A percentile compares a stretch with the other conserved stretches of the same genome.
These are phyloP conservation scores for Dioscorea zingiberensis DNA, from an alignment of 106 monocot genomes.

Conservation along the genomic window DNA sequence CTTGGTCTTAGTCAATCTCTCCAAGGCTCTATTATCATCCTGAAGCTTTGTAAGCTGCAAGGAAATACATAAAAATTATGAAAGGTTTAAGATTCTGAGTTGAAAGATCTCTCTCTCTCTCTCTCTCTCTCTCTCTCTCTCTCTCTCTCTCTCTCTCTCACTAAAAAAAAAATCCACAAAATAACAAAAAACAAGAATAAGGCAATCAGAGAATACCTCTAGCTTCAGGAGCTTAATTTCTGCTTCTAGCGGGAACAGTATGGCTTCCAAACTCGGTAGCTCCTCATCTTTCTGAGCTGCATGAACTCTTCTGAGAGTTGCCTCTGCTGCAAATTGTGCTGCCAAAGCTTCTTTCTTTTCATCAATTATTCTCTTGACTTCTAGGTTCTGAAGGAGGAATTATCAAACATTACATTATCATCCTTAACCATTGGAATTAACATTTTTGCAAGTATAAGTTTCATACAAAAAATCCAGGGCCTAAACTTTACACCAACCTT, in stretches of 20 bases:
- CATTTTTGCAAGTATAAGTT: no score
- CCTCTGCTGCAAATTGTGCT: conserved; percentile 85
- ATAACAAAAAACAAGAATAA: no score
- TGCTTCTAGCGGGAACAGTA: conserved; percentile 84
- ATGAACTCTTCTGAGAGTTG: conserved; percentile 80
- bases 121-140: no score
- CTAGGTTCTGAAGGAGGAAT: conserved; percentile 46
- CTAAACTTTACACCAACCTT: conserved; percentile 27
- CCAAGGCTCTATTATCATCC: conserved; percentile 83
- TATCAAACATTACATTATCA: neutral
- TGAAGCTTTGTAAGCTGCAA: conserved; percentile 58
- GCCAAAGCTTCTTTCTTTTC: conserved; percentile 75
- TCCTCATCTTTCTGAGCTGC: conserved; percentile 89
- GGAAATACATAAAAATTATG: neutral
- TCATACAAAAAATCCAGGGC: neutral
- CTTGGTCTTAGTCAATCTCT: conserved; percentile 73
- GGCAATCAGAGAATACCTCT: conserved; percentile 41
- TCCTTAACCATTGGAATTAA: neutral
- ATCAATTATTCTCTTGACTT: conserved; percentile 63
- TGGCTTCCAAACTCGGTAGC: conserved; percentile 58
- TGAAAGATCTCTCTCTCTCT: no score
- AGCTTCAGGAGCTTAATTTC: conserved; percentile 63
- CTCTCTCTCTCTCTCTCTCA: neutral
- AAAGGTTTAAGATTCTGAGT: no score
- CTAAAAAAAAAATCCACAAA: neutral